Conservation (phyloP, 2,329 filamentous ascomycete species). For the Juglanconis oblonga region DNA sequence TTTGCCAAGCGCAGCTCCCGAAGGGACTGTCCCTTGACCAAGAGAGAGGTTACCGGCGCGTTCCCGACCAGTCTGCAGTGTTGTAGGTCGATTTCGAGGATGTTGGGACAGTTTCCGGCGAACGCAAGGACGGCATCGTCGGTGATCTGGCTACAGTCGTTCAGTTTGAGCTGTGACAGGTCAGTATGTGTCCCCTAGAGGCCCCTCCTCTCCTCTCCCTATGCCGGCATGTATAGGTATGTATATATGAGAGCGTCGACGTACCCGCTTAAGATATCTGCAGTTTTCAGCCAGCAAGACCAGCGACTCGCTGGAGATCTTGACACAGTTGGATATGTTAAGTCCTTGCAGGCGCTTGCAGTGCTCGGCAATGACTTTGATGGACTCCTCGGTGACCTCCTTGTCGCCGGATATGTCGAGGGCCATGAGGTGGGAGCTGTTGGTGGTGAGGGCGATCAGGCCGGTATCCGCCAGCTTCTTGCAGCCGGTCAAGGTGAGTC, state of each 20-base stretch:
- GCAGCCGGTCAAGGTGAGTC: conserved; percentile 90
- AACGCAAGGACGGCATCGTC: conserved; percentile 82
- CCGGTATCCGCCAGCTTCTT: conserved; percentile 79
- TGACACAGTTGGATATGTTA: conserved; percentile 84
- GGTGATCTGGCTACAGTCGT: conserved; percentile 82
- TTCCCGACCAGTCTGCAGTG: conserved; percentile 80
- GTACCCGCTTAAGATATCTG: conserved; percentile 79
- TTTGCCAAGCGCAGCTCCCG: conserved; percentile 85
- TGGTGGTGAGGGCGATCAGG: conserved; percentile 73
- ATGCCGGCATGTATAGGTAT: not conserved
- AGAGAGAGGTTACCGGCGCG: conserved; percentile 75
- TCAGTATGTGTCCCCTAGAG: not conserved
- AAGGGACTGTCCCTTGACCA: conserved; percentile 76
- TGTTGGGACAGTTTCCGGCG: conserved; percentile 82
- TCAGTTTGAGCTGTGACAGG: conserved; percentile 74
- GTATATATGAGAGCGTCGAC: conserved; percentile 27
- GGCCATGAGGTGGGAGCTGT: conserved; percentile 78
- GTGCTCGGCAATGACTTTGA: conserved; percentile 73
- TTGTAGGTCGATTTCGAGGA: conserved; percentile 94
- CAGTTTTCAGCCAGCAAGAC: conserved; percentile 77
- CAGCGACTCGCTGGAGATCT: conserved; percentile 83
- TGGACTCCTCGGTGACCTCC: conserved; percentile 80
- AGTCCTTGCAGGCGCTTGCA: conserved; percentile 85
- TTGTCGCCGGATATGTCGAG: conserved; percentile 83
- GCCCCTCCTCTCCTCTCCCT: too few relatives aligned